Base-by-base conservation (phyloP, 225 moss, liverwort and hornwort genomes). In the Rhytidiadelphus loreus region DNA sequence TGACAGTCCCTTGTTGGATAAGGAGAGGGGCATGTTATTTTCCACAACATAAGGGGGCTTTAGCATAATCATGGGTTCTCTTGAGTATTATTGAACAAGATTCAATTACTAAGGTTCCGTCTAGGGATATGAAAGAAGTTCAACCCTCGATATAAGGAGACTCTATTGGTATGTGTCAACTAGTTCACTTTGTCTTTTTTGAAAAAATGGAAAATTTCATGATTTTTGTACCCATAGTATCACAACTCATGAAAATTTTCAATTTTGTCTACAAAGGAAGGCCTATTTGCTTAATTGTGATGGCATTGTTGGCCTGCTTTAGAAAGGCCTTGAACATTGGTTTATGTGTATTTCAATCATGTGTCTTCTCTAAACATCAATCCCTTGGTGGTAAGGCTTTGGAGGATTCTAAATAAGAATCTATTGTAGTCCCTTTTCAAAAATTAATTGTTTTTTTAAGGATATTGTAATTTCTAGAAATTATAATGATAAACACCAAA, bases 331-430 rank as follows among this genome's bases (percentile, higher is more conserved):
- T 1, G 0, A 6, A 37, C 9, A 35, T 76, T 22, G 13, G 5
- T 22, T 23, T 55, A 22, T 77, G 1, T 3, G 0, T 24, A 53
- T 52, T 35, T 53, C 52, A 76, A 76, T 35, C 9, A 53, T 35
- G 9, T 35, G 15, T 53, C 33, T 35, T 35, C 3, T 37, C 23
- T 14, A 14, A 52, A 23, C 9, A 53, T 77, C 9, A 24, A 37
- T 21, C 3, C 3, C 0, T 0, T 13, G 0, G 5, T 8, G 3
- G 3, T 52, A 21, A 13, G 13, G 2, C 2, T 53, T 53, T 35
- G 6, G 15, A 35, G 0, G 13, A 35, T 50, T 52, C 13, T 0
- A 52, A 75, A 1, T 0, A 3, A 75, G 21, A 50, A 2, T 11
- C 19, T 30, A 73, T 44, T n/a, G n/a, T n/a, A n/a, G n/a, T n/a